Base-by-base conservation (phyloP, 1,139 yeast genomes). In the Suhomyces maxii region DNA sequence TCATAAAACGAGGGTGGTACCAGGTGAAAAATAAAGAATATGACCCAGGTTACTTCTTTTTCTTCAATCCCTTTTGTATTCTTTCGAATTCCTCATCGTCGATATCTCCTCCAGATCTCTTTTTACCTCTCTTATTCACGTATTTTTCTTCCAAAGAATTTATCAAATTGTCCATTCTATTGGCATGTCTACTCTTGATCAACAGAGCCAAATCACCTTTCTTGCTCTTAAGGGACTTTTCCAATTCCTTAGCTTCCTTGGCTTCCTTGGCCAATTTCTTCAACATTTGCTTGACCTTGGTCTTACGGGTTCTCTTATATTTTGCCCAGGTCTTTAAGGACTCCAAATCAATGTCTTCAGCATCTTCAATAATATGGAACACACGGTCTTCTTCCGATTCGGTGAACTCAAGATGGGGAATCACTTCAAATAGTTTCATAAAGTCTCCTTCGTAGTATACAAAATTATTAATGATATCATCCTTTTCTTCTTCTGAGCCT, bases 391-490 rank as follows among this genome's bases (percentile, higher is more conserved):
- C 90, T 53, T 83, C 86, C 7, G 67, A 76, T 45, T 71, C 79
- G n/a, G 75, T 73, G 42, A 84, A 77, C 51, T 85, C 90, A 44
- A 86, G 75, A 64, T 89, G 96, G 12, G 95, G 86, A 7, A 89
- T 84, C 39, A 76, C 74, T 61, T 88, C 96, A 60, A 89, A 86
- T 12, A 89, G 67, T 48, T 74, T 72, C 42, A 83, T 69, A 58
- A 89, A 79, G 57, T 87, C 88, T 6, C 96, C 96, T 26, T 84
- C 79, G 51, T 79, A 77, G 54, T 73, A 77, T 6, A 71, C 62
- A 66, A 87, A 86, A 43, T 79, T 77, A 41, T 78, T 76, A 36
- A 82, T 53, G 14, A 90, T 77, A 59, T 89, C 97, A 3, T 70
- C 71, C 37, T 64, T 65, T 59, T 89, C 97, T 57, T 89, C 95